Conservation (phyloP, 768 basidiomycete genomes). For the Mrakia frigida region DNA sequence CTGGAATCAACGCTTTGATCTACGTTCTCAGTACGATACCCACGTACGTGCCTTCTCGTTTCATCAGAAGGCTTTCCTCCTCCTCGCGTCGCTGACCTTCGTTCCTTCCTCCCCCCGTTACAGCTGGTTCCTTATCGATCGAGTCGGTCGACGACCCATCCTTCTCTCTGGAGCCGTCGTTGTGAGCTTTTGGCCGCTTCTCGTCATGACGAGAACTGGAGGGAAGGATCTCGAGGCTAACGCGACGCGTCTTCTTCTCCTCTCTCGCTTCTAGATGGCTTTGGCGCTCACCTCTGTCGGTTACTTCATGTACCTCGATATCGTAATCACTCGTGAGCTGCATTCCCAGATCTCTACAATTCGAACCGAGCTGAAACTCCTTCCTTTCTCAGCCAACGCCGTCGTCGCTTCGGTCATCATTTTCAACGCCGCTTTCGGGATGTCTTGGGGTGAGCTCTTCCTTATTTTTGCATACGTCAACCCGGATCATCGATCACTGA, state of each 20-base stretch:
- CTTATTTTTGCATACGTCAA: not conserved
- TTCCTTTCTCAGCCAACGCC: slow-evolving; percentile 52
- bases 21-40: slow-evolving; percentile 60
- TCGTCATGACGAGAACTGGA: too few species aligned
- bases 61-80: too few species aligned
- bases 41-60: slow-evolving; percentile 55
- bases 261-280: slow-evolving; percentile 59
- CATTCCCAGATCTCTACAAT: not conserved
- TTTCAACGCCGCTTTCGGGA: slow-evolving; percentile 90
- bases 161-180: slow-evolving; percentile 77
- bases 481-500: not conserved
- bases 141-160: slow-evolving; percentile 81
- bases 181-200: slow-evolving; percentile 50
- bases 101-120: not conserved
- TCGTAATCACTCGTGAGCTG: slow-evolving; percentile 60
- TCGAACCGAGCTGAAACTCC: not conserved
- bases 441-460: slow-evolving; percentile 65
- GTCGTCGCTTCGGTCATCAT: slow-evolving; percentile 85
- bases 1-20: slow-evolving; percentile 73
- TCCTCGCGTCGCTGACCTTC: not conserved
- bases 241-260: not conserved
- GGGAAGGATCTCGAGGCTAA: too few species aligned
- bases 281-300: slow-evolving; percentile 71
- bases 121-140: slow-evolving; percentile 92
- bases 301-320: slow-evolving; percentile 89